Evolutionary conservation across 2,329 filamentous ascomycete genomes (phyloP).

Genomic region (Xylaria arbuscula): DNA sequence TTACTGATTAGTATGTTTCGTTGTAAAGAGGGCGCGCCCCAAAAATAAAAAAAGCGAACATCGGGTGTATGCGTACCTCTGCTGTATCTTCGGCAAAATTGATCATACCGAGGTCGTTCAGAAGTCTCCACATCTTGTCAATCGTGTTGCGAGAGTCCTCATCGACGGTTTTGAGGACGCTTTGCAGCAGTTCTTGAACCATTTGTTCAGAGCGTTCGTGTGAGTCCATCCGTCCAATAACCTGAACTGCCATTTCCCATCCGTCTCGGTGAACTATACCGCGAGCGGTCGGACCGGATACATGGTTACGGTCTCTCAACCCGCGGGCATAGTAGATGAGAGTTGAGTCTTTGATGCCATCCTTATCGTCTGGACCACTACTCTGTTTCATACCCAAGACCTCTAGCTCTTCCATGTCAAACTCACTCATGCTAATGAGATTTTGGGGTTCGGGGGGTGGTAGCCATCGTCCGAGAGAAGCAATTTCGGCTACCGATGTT

Average conservation of each 20-base stretch:
- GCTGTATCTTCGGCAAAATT: constrained; percentile 83
- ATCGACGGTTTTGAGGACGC: constrained; percentile 70
- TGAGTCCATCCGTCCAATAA: constrained; percentile 84
- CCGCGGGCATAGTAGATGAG: constrained; percentile 79
- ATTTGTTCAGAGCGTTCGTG: constrained; percentile 75
- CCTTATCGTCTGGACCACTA: constrained; percentile 66
- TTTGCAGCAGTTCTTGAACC: constrained; percentile 76
- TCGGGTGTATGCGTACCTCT: constrained; percentile 68
- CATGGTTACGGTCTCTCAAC: constrained; percentile 66
- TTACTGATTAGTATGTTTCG: constrained; percentile 43
- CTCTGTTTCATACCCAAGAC: constrained; percentile 75
- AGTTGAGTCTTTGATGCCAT: constrained; percentile 81
- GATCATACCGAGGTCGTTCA: constrained; percentile 81
- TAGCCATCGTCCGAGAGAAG: constrained; percentile 85
- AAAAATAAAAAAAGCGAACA: not conserved
- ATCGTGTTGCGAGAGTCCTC: constrained; percentile 77
- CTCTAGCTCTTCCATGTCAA: constrained; percentile 87
- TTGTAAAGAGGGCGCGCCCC: not conserved
- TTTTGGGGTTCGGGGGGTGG: constrained; percentile 66
- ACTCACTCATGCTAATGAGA: constrained; percentile 69
- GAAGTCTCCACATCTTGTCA: constrained; percentile 82
- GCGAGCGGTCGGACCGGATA: constrained; percentile 53
- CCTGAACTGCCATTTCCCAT: constrained; percentile 89
- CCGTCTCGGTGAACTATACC: constrained; percentile 68
- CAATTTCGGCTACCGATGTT: constrained; percentile 83